Evolutionary conservation across 1,139 yeast species (phyloP), one percentile per base, ranked within the genome.

Genomic region (Kodamaea suecica): DNA sequence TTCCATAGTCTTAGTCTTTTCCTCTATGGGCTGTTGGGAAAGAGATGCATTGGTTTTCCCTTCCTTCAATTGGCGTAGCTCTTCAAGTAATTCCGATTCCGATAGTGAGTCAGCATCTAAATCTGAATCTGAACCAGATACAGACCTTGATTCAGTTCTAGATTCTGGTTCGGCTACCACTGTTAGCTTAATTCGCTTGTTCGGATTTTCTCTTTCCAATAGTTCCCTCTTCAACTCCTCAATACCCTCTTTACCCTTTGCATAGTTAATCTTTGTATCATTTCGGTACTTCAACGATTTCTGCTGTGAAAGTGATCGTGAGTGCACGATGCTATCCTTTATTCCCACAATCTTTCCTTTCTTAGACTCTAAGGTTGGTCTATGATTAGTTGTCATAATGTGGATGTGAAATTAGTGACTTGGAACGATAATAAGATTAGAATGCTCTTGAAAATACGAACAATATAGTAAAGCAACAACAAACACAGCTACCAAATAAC

Each of bases 351-450:
- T 66, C 46, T 75, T 76, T 4, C 96, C 97, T 48, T 79, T 73
- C 38, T 95, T 88, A 40, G 92, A 85, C 51, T 88, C 96, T 42
- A 86, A 71, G 6, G 95, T 86, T 0, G 97, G 96, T 55, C 95
- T 73, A 53, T 86, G 95, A 32, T 94, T 92, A 2, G 95, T 82
- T 1, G 95, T 84, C 95, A 86, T 86, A n/a, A n/a, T n/a, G n/a
- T n/a, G n/a, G n/a, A n/a, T n/a, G n/a, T n/a, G n/a, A n/a, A n/a
- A n/a, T n/a, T n/a, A n/a, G n/a, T n/a, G n/a, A n/a, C n/a, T n/a
- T n/a, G n/a, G n/a, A n/a, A n/a, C n/a, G n/a, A n/a, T n/a, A n/a
- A n/a, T n/a, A n/a, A n/a, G n/a, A n/a, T n/a, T n/a, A n/a, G n/a
- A n/a, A n/a, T n/a, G n/a, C n/a, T n/a, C n/a, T n/a, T n/a, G n/a